These are phyloP conservation scores for Zygosaccharomyces siamensis DNA, from an alignment of 805 yeast species.

Conservation along the genomic window DNA sequence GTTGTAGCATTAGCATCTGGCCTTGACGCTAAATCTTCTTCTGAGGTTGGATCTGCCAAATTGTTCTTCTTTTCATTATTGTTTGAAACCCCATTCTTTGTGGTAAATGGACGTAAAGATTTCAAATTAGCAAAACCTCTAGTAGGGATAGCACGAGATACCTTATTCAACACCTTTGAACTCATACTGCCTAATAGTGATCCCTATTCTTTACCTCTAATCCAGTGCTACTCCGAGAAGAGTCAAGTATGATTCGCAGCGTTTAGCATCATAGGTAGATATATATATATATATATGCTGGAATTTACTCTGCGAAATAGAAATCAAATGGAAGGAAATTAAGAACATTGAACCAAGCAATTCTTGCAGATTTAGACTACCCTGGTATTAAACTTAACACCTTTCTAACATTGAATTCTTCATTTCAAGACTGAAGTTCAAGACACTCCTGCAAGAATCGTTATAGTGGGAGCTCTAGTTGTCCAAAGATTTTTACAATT, in stretches of 20 bases:
- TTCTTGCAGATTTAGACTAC: too few species aligned
- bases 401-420: neutral
- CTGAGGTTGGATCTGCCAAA: conserved; percentile 11
- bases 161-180: neutral
- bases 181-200: neutral
- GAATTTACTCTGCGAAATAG: neutral
- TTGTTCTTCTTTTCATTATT: neutral
- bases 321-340: neutral
- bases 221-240: neutral
- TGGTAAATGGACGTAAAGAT: neutral
- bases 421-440: neutral
- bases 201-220: neutral
- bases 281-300: neutral
- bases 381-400: too few species aligned
- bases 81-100: neutral
- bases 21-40: conserved; percentile 19
- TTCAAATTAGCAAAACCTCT: neutral
- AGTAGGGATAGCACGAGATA: neutral
- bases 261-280: neutral
- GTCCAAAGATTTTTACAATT: neutral
- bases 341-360: neutral
- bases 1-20: conserved; percentile 76
- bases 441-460: neutral
- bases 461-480: neutral
- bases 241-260: neutral